A percentile compares a stretch with the other conserved stretches of the same genome.
Evolutionary conservation across 768 basidiomycete species (phyloP).

Genomic region (Trametes elegans): DNA sequence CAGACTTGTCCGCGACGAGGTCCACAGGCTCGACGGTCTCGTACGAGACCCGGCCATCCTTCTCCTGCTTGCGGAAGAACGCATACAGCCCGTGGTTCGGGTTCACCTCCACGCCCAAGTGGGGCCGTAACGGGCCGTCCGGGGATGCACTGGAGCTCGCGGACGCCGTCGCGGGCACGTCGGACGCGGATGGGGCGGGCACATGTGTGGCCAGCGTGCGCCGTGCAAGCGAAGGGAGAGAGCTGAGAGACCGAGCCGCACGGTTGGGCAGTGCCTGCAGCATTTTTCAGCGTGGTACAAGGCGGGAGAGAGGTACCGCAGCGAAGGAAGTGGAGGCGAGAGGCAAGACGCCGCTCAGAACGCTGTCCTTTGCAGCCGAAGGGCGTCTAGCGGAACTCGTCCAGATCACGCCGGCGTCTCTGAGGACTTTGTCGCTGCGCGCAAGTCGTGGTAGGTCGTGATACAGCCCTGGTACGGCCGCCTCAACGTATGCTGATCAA

Average conservation of each 20-base stretch:
- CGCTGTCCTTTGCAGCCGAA: too few relatives aligned
- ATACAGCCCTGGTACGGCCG: too few relatives aligned
- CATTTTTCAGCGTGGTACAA: background rate
- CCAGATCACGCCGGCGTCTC: too few relatives aligned
- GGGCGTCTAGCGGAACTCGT: background rate
- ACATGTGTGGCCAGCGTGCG: slow-evolving; percentile 14
- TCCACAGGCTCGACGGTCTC: slow-evolving; percentile 44
- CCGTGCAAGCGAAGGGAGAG: background rate
- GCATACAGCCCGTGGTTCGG: slow-evolving; percentile 74
- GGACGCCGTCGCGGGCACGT: background rate
- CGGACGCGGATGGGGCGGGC: background rate
- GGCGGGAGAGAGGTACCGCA: background rate
- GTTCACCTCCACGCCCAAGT: slow-evolving; percentile 42
- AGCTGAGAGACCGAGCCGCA: background rate
- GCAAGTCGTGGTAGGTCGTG: too few relatives aligned
- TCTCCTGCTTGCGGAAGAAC: slow-evolving; percentile 66
- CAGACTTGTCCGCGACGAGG: slow-evolving; percentile 32
- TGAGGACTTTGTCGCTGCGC: too few relatives aligned
- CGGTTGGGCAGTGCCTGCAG: background rate
- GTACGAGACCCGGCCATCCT: slow-evolving; percentile 49
- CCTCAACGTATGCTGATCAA: too few relatives aligned
- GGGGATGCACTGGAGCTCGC: background rate
- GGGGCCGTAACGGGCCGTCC: slow-evolving; percentile 39
- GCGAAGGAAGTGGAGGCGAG: background rate
- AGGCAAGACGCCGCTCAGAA: background rate